Percentiles rank a stretch among this genome's conserved stretches.
These are phyloP conservation scores for Laguncularia racemosa DNA, from an alignment of 345 rosid species.

Conservation along the genomic window DNA sequence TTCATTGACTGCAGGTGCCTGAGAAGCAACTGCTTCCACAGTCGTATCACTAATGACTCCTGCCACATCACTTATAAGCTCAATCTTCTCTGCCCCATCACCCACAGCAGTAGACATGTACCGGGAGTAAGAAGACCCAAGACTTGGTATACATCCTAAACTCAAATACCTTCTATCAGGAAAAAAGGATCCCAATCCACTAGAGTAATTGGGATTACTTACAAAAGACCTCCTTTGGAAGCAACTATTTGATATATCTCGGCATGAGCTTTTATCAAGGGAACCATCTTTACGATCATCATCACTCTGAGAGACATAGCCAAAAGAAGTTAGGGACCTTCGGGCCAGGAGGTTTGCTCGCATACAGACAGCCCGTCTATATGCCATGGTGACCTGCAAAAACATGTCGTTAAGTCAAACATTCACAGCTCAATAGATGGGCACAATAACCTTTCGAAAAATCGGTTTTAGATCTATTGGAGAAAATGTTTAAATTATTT, in stretches of 20 bases:
- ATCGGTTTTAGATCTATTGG: no score
- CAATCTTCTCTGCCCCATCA: conserved; percentile 36
- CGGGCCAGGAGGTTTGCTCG: conserved; percentile 37
- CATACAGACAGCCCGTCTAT: conserved; percentile 36
- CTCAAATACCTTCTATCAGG: conserved; percentile 19
- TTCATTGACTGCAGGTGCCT: conserved; percentile 50
- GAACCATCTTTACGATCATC: conserved; percentile 27
- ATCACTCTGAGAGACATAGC: conserved; percentile 24
- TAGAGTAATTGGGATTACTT: conserved; percentile 15
- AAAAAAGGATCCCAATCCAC: conserved; percentile 13
- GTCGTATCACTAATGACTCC: conserved; percentile 44
- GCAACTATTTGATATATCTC: conserved; percentile 21
- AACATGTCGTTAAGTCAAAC: background rate
- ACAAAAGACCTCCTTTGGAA: conserved; percentile 30
- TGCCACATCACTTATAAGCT: conserved; percentile 37
- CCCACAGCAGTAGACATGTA: conserved; percentile 50
- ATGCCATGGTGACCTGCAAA: conserved; percentile 35
- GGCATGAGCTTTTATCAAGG: conserved; percentile 17
- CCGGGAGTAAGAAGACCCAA: conserved; percentile 37
- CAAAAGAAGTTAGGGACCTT: conserved; percentile 24
- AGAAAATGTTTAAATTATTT: no score
- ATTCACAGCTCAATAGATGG: no score
- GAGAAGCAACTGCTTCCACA: conserved; percentile 37
- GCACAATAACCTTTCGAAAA: no score
- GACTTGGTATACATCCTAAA: conserved; percentile 20